Percentiles rank a stretch among this genome's conserved stretches.
phyloP scores from a whole-genome alignment of 768 basidiomycete species.

The Psilocybe cubensis region DNA sequence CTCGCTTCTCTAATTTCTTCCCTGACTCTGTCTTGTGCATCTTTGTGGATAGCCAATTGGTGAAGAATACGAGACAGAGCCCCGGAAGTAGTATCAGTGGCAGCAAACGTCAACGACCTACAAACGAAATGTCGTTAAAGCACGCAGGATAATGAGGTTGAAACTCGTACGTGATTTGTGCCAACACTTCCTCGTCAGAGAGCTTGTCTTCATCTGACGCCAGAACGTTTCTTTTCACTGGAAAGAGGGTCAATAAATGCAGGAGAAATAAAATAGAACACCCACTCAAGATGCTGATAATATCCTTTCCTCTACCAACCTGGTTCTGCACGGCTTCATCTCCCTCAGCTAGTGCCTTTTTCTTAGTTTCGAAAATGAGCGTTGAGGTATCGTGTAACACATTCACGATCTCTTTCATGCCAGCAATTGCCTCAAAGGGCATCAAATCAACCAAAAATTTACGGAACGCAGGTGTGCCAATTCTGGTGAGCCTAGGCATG shows the following conservation, averaged over 20 bases:
- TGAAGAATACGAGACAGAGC: constrained; percentile 37
- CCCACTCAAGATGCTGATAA: constrained; percentile 50
- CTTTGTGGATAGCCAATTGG: constrained; percentile 35
- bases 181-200: constrained; percentile 37
- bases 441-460: constrained; percentile 34
- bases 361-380: constrained; percentile 41
- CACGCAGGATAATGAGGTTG: neutral
- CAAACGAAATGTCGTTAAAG: neutral
- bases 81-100: constrained; percentile 45
- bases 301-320: constrained; percentile 44
- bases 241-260: neutral
- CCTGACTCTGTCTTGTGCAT: constrained; percentile 41
- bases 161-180: constrained; percentile 32
- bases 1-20: constrained; percentile 35
- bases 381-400: constrained; percentile 37
- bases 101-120: constrained; percentile 43
- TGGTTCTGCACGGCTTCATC: constrained; percentile 34
- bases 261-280: neutral
- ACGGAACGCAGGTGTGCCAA: constrained; percentile 32
- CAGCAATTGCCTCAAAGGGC: constrained; percentile 35
- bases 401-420: constrained; percentile 35
- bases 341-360: constrained; percentile 32
- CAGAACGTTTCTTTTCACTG: constrained; percentile 41
- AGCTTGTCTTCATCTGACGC: constrained; percentile 34
- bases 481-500: constrained; percentile 17